phyloP scores from a whole-genome alignment of 106 monocot species.

The Apostasia shenzhenica region DNA sequence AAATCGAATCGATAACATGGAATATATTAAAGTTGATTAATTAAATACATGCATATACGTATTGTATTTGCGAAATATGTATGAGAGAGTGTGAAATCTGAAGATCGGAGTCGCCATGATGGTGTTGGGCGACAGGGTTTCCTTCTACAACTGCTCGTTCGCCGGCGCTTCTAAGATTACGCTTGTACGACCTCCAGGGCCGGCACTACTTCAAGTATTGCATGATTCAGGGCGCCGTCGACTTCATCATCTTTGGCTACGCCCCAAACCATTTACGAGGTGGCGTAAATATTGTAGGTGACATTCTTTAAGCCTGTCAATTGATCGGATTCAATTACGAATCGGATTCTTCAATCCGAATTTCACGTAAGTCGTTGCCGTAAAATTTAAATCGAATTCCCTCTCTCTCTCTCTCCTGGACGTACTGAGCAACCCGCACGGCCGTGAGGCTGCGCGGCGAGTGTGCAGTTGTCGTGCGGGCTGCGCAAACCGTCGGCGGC shows the following conservation, averaged over 20 bases:
- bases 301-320: no score
- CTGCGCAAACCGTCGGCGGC: no score
- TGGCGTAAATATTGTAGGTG: conserved; percentile 1
- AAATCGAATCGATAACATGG: no score
- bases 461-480: no score
- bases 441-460: no score
- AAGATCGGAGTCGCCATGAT: conserved; percentile 11
- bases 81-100: background rate
- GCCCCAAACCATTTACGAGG: conserved; percentile 44
- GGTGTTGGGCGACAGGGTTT: conserved; percentile 28
- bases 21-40: no score
- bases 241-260: conserved; percentile 61
- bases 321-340: no score
- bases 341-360: background rate
- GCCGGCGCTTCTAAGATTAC: conserved; percentile 43
- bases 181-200: conserved; percentile 31
- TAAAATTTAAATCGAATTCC: no score
- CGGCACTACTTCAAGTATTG: conserved; percentile 40
- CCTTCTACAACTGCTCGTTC: conserved; percentile 47
- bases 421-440: no score
- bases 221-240: conserved; percentile 32
- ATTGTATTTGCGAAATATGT: conserved; percentile 3
- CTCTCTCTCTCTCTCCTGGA: no score
- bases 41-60: no score
- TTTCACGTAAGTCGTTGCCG: background rate